phyloP scores from a whole-genome alignment of 1,284 basidiomycete genomes.

The Cryptococcus wingfieldii region DNA sequence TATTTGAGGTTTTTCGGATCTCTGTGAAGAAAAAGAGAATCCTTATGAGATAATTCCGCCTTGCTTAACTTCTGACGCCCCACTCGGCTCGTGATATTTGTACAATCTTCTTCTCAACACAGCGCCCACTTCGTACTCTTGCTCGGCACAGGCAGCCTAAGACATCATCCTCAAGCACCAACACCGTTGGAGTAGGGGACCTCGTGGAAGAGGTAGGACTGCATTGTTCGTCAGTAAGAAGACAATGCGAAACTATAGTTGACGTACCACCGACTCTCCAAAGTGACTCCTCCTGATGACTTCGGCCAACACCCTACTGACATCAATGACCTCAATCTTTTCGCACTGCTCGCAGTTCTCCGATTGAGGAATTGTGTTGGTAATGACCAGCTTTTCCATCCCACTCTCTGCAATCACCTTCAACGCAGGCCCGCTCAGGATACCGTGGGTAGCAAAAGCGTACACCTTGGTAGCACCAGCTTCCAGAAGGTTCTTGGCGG shows the following conservation, averaged over 20 bases:
- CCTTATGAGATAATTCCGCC: too few relatives aligned
- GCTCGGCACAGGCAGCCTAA: background rate
- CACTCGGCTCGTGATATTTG: background rate
- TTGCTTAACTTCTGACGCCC: too few relatives aligned
- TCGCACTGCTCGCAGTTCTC: slow-evolving; percentile 69
- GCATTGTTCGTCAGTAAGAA: background rate
- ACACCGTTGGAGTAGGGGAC: slow-evolving; percentile 42
- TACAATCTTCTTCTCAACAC: background rate
- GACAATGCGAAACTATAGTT: background rate
- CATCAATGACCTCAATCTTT: slow-evolving; percentile 95
- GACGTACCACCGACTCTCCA: slow-evolving; percentile 49
- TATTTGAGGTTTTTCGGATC: too few relatives aligned
- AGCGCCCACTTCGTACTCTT: background rate
- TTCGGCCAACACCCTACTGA: slow-evolving; percentile 91
- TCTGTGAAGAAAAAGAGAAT: too few relatives aligned
- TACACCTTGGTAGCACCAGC: slow-evolving; percentile 82
- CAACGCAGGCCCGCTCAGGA: slow-evolving; percentile 85
- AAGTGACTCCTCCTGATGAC: slow-evolving; percentile 76
- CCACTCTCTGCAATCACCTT: slow-evolving; percentile 64
- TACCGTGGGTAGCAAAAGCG: slow-evolving; percentile 96
- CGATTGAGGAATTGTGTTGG: slow-evolving; percentile 92
- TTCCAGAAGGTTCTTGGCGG: slow-evolving; percentile 82
- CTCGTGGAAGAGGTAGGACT: slow-evolving; percentile 52
- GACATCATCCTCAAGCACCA: background rate
- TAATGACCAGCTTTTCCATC: slow-evolving; percentile 93